A percentile compares a stretch with the other conserved stretches of the same genome.
These are phyloP conservation scores for Moricandia arvensis DNA, from an alignment of 345 rosid genomes.

Conservation along the genomic window DNA sequence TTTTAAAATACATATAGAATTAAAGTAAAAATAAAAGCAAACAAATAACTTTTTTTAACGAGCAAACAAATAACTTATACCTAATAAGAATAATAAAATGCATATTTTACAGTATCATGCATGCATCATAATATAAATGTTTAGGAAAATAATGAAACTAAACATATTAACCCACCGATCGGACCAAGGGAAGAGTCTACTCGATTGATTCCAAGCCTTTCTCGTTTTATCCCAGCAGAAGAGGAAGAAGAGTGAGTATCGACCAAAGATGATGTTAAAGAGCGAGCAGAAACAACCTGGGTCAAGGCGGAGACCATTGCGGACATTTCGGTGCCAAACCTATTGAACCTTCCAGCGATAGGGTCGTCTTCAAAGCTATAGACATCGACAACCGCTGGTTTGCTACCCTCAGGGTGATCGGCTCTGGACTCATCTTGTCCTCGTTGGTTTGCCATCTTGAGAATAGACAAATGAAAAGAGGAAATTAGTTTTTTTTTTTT, in stretches of 20 bases:
- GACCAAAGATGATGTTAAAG: background rate
- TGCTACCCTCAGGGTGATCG: constrained; percentile 17
- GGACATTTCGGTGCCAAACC: constrained; percentile 54
- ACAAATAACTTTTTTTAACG: background rate
- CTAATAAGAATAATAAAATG: background rate
- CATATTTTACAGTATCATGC: background rate
- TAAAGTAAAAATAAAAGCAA: no score
- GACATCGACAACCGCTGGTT: constrained; percentile 1
- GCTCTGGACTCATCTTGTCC: constrained; percentile 21
- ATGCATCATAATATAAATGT: background rate
- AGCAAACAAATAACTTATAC: background rate
- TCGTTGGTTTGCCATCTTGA: constrained; percentile 48
- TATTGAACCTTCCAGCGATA: constrained; percentile 31
- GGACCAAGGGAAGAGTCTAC: constrained; percentile 43
- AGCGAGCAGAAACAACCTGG: constrained; percentile 48
- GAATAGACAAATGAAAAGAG: constrained; percentile 24
- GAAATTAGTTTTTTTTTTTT: constrained; percentile 4
- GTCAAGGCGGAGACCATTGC: constrained; percentile 75
- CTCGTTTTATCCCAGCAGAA: constrained; percentile 45
- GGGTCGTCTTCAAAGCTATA: constrained; percentile 18
- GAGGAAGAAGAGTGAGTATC: constrained; percentile 24
- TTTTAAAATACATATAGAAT: background rate
- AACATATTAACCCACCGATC: constrained; percentile 31
- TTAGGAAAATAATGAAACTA: background rate
- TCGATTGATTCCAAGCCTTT: constrained; percentile 27